Conservation (phyloP, 2,329 filamentous ascomycete genomes). For the Beauveria bassiana region DNA sequence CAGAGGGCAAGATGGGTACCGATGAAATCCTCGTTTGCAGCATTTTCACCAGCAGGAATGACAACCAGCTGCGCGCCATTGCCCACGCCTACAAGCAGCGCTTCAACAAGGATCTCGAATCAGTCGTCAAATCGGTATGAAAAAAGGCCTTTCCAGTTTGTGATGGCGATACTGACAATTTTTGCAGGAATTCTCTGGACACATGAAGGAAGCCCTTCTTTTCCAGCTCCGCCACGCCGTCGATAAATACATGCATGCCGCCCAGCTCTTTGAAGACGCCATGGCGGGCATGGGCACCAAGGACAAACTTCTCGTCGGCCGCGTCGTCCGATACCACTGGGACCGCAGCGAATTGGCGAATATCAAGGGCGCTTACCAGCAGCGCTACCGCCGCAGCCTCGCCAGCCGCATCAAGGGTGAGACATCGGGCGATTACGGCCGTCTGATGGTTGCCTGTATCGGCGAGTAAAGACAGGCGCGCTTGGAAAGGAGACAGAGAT, state of each 20-base stretch:
- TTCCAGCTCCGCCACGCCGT: constrained; percentile 69
- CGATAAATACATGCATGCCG: constrained; percentile 80
- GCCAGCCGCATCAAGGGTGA: constrained; percentile 67
- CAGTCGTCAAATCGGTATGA: constrained; percentile 62
- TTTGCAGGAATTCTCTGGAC: constrained; percentile 69
- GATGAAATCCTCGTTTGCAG: constrained; percentile 72
- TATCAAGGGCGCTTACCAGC: constrained; percentile 70
- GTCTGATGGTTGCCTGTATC: constrained; percentile 63
- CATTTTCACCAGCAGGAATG: constrained; percentile 67
- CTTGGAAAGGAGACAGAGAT: not conserved
- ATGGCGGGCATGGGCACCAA: constrained; percentile 88
- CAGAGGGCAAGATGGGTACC: constrained; percentile 63
- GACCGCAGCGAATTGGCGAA: constrained; percentile 65
- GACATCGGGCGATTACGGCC: constrained; percentile 77
- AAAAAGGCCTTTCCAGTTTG: too few species aligned
- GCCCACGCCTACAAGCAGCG: constrained; percentile 64
- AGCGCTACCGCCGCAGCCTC: constrained; percentile 61
- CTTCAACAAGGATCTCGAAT: constrained; percentile 63
- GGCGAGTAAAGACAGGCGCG: constrained; percentile 30
- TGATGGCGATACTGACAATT: not conserved
- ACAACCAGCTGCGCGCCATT: constrained; percentile 79
- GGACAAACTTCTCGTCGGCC: constrained; percentile 67
- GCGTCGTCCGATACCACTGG: constrained; percentile 82
- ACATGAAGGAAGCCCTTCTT: constrained; percentile 81
- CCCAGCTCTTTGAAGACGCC: constrained; percentile 69